Conservation (phyloP, 805 yeast genomes). For the Allodekkera sacchari region DNA sequence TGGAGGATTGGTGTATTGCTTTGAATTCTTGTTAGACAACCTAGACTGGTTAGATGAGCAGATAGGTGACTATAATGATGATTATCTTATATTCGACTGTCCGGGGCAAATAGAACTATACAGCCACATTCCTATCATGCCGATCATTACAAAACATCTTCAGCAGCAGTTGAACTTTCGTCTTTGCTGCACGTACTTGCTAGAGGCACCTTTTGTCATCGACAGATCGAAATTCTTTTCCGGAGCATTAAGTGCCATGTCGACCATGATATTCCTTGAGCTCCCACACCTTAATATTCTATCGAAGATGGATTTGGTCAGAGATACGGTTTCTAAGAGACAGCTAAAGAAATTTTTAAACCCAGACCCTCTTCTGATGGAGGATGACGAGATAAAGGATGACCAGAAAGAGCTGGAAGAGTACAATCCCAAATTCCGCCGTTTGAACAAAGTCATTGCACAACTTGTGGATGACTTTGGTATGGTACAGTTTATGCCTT, state of each 20-base stretch:
- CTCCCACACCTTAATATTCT: constrained; percentile 89
- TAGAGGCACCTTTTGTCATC: constrained; percentile 90
- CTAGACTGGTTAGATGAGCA: constrained; percentile 97
- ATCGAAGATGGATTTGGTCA: constrained; percentile 79
- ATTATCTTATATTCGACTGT: constrained; percentile 88
- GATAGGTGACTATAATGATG: constrained; percentile 92
- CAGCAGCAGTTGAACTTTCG: constrained; percentile 73
- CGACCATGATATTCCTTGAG: constrained; percentile 93
- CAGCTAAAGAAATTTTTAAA: constrained; percentile 77
- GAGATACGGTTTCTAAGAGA: constrained; percentile 66
- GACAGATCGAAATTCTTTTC: constrained; percentile 90
- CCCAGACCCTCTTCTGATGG: constrained; percentile 80
- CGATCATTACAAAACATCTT: constrained; percentile 80
- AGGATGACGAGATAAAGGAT: constrained; percentile 24
- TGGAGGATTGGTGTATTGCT: constrained; percentile 89
- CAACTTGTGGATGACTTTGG: constrained; percentile 94
- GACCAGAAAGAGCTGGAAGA: constrained; percentile 21
- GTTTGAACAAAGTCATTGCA: constrained; percentile 75
- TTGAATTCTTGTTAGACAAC: constrained; percentile 82
- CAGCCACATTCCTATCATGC: constrained; percentile 90
- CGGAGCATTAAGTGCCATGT: constrained; percentile 95
- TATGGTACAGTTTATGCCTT: constrained; percentile 94
- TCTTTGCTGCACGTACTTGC: constrained; percentile 83
- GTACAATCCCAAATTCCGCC: constrained; percentile 51
- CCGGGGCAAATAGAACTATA: constrained; percentile 96